Evolutionary conservation across 2,329 filamentous ascomycete species (phyloP).

Genomic region (Aspergillus phoenicis): DNA sequence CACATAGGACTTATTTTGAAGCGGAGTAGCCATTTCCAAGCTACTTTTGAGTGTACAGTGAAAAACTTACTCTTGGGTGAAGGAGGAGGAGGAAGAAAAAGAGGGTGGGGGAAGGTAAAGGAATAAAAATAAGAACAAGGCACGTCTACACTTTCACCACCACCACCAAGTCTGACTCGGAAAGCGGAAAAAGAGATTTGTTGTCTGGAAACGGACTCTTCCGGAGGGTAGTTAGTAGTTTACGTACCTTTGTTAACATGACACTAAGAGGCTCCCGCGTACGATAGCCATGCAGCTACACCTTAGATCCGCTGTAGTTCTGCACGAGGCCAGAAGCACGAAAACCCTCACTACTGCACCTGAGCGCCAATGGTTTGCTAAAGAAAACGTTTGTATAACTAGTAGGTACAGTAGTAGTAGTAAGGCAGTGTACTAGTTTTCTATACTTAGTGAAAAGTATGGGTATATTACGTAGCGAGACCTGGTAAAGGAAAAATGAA

Average conservation of each 20-base stretch:
- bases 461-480: too few species aligned
- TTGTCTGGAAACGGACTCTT: background rate
- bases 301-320: slow-evolving; percentile 7
- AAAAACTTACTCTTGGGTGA: too few species aligned
- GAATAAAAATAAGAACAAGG: background rate
- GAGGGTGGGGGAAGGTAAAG: too few species aligned
- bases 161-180: background rate
- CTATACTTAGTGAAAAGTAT: too few species aligned
- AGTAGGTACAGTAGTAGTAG: too few species aligned
- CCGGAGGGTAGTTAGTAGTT: background rate
- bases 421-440: too few species aligned
- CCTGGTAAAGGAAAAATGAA: too few species aligned
- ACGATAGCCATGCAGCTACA: background rate
- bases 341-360: slow-evolving; percentile 19
- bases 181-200: background rate
- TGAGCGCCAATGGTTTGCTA: slow-evolving; percentile 1
- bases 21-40: too few species aligned
- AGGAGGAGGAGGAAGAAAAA: too few species aligned
- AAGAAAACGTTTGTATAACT: too few species aligned
- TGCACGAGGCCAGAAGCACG: background rate
- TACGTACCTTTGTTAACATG: background rate
- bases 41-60: too few species aligned
- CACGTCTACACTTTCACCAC: background rate
- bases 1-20: too few species aligned
- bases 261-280: background rate